phyloP scores from a whole-genome alignment of 1,284 basidiomycete species.

The Trametes versicolor region DNA sequence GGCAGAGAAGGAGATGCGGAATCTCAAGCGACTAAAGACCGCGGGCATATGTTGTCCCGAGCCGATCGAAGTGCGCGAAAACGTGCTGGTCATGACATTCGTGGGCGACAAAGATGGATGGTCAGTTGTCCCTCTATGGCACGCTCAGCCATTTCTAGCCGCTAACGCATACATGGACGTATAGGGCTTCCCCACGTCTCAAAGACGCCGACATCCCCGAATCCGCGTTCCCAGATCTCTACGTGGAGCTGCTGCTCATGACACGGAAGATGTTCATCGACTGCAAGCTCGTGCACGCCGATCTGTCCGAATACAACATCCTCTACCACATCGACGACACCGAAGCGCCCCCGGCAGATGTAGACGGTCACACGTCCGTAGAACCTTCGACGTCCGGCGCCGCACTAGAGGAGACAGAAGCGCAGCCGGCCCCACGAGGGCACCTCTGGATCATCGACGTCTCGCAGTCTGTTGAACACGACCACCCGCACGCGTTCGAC shows the following conservation, averaged over 20 bases:
- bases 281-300: conserved; percentile 97
- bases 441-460: conserved; percentile 98
- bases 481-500: conserved; percentile 96
- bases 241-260: conserved; percentile 83
- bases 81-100: conserved; percentile 97
- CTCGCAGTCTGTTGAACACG: conserved; percentile 98
- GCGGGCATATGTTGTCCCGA: conserved; percentile 90
- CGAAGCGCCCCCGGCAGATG: conserved; percentile 5
- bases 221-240: conserved; percentile 69
- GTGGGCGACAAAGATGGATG: conserved; percentile 86
- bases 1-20: conserved; percentile 99
- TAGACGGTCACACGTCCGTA: not conserved
- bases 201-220: conserved; percentile 85
- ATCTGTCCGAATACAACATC: conserved; percentile 98
- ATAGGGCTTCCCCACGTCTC: conserved; percentile 88
- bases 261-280: conserved; percentile 89
- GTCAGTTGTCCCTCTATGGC: conserved; percentile 52
- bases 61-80: conserved; percentile 94
- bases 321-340: conserved; percentile 74
- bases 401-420: conserved; percentile 1
- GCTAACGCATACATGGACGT: conserved; percentile 11
- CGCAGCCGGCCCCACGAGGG: conserved; percentile 20
- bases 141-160: not conserved
- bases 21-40: conserved; percentile 84
- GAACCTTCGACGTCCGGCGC: conserved; percentile 8